Base-by-base conservation (phyloP, 768 basidiomycete genomes). In the Nidula microcarpa region DNA sequence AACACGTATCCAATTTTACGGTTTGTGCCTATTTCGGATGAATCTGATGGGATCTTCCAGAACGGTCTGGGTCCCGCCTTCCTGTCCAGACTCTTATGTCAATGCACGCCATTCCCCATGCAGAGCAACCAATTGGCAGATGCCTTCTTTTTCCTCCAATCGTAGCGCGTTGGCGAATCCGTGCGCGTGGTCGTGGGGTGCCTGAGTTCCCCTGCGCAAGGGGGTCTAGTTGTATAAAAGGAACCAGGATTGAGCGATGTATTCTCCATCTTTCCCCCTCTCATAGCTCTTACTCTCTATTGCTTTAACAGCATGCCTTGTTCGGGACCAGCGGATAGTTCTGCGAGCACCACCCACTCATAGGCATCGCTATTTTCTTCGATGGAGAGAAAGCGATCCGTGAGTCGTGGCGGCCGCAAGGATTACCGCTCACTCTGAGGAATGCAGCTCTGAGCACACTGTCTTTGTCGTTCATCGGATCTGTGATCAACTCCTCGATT, bases 351-450 rank as follows among this genome's bases (percentile, higher is more conserved):
- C 65, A 67, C 57, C 55, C 52, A 61, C 65, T 58, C 65, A 58
- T 63, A 41, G 36, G 37, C 47, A 37, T 49, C 56, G n/a, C 52
- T 49, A n/a, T 53, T 52, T 54, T 39, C 51, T 53, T 53, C 43
- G 34, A 30, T 10, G 35, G 54, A 52, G 54, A 55, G 50, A 53
- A 33, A 39, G 39, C 47, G 49, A 49, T 53, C 50, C 55, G 60
- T 65, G 66, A 50, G 69, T 69, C 66, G 67, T 71, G 69, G 69
- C 69, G 69, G 69, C 69, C 69, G 68, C 69, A 71, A 68, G 69
- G 68, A 67, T 68, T 68, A 65, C 65, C 67, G 67, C 64, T 67
- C 57, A n/a, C n/a, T n/a, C n/a, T n/a, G n/a, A n/a, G n/a, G n/a
- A n/a, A n/a, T n/a, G n/a, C n/a, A n/a, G n/a, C n/a, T n/a, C n/a